phyloP scores from a whole-genome alignment of 768 basidiomycete genomes.

The Agaricus blazei region DNA sequence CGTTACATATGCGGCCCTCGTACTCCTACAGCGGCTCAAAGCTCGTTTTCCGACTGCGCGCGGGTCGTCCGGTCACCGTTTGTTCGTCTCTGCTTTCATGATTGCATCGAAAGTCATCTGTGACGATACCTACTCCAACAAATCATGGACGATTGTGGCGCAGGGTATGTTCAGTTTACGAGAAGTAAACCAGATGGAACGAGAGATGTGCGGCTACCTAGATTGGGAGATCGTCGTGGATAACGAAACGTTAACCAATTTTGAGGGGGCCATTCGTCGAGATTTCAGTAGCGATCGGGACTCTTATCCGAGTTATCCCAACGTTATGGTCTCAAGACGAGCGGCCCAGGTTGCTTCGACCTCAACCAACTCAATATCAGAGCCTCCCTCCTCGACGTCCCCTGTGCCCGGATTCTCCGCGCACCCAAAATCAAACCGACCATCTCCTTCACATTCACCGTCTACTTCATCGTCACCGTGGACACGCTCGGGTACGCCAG shows the following conservation, averaged over 20 bases:
- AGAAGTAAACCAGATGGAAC: conserved; percentile 96
- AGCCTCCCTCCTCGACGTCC: conserved; percentile 37
- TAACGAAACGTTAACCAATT: conserved; percentile 50
- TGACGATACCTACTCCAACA: conserved; percentile 92
- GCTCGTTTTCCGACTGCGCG: conserved; percentile 88
- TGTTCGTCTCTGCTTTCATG: conserved; percentile 93
- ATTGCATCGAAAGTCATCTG: conserved; percentile 89
- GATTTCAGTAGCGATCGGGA: conserved; percentile 51
- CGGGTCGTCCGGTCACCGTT: conserved; percentile 83
- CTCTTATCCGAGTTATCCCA: conserved; percentile 59
- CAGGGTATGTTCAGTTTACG: conserved; percentile 81
- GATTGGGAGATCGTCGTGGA: conserved; percentile 90
- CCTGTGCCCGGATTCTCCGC: conserved; percentile 43
- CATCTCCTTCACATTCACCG: conserved; percentile 25
- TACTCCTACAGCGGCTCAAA: conserved; percentile 79
- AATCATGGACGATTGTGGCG: conserved; percentile 87
- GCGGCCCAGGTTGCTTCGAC: conserved; percentile 39
- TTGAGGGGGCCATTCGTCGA: conserved; percentile 52
- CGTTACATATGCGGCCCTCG: conserved; percentile 64
- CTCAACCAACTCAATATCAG: conserved; percentile 35
- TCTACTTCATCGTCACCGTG: conserved; percentile 18
- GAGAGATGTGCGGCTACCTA: conserved; percentile 88
- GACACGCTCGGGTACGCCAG: conserved; percentile 30
- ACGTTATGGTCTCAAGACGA: conserved; percentile 58
- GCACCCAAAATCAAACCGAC: conserved; percentile 25